These are phyloP conservation scores for Gynochthodes officinalis DNA, from an alignment of 257 asterid genomes.

Conservation along the genomic window DNA sequence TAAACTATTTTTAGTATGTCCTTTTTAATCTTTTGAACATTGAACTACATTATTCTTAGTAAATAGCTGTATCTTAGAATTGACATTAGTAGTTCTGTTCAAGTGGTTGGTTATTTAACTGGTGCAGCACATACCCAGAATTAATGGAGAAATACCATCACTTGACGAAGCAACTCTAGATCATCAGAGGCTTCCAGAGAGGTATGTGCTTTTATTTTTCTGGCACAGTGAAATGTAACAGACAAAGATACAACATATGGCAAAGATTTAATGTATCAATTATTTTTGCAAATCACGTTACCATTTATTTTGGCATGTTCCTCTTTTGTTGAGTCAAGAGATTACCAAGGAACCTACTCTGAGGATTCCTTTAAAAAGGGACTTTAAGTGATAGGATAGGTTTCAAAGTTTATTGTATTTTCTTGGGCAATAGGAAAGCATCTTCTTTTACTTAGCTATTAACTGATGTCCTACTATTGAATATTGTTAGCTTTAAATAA, in stretches of 20 bases:
- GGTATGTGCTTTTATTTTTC: constrained; percentile 43
- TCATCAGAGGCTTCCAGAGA: constrained; percentile 88
- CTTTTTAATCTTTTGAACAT: neutral
- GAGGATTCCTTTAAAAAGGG: neutral
- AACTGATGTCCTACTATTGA: constrained; percentile 11
- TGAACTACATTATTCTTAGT: neutral
- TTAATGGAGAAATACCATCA: constrained; percentile 93
- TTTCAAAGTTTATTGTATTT: neutral
- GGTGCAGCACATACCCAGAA: constrained; percentile 90
- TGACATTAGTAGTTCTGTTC: constrained; percentile 5
- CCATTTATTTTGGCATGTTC: neutral
- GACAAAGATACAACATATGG: neutral
- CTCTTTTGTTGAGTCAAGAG: neutral
- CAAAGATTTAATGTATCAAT: neutral
- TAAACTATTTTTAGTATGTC: neutral
- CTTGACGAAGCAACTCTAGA: constrained; percentile 85
- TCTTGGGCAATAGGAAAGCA: neutral
- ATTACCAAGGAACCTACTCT: neutral
- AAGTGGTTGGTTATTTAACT: neutral
- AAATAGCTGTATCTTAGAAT: constrained; percentile 1
- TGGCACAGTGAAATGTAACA: neutral
- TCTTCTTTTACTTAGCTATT: neutral
- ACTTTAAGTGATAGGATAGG: neutral
- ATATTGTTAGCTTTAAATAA: constrained; percentile 22
- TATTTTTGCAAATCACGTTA: too few species aligned